Evolutionary conservation across 179 eudicot species (phyloP), one percentile per base, ranked within the genome.

Genomic region (Amaranthus tricolor): DNA sequence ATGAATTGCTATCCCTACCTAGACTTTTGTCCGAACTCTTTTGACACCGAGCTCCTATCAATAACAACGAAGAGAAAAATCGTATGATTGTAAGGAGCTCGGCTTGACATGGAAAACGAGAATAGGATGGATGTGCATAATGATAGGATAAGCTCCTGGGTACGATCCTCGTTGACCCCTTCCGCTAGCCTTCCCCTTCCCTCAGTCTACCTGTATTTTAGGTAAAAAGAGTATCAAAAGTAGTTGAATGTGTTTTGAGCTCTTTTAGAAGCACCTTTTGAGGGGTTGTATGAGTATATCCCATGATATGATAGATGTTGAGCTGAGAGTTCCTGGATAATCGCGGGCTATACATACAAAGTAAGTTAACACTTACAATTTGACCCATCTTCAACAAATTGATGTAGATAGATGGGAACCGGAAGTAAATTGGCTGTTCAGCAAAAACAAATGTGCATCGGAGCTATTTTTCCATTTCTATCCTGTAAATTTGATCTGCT

Each of bases 81-180:
- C 11, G 2, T 77, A 47, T 61, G 20, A 62, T 62, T 15, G 61
- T 47, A 20, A 53, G 60, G 20, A 10, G 43, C 43, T 58, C 55
- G 62, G n/a, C 53, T 62, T 69, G 63, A 62, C 51, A 19, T 21
- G 66, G 50, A 68, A 16, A 31, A n/a, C 62, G 52, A 24, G 56
- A 47, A 58, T 24, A 64, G 31, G 50, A 56, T 75, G 78, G 71
- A 19, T 11, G 62, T 64, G 14, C 72, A 67, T 56, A 45, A 63
- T 54, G 62, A 43, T 43, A 19, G 40, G 40, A 31, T 31, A 31
- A 31, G 40, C 40, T 31, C 40, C 3, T 31, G 40, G 40, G 31
- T 24, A 24, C 31, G 31, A 24, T 24, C n/a, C 31, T 24, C 2
- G 31, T 24, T 24, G 31, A 1, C 31, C 31, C 31, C 2, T 24